These are phyloP conservation scores for Leishmania martiniquensis DNA, from an alignment of 208 protist genomes.

Conservation along the genomic window DNA sequence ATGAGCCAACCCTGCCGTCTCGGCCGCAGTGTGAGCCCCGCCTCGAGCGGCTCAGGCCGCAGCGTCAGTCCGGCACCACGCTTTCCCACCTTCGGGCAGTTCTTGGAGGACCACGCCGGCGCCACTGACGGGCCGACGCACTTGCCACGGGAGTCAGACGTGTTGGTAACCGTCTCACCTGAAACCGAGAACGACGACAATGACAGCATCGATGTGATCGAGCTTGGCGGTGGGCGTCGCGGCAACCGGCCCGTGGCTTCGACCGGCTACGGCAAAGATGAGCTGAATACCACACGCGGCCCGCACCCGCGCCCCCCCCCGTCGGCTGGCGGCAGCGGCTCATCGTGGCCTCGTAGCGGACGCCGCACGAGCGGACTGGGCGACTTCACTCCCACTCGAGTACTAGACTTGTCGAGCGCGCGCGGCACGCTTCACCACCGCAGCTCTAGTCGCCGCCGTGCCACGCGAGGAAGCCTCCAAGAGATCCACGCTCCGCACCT, in stretches of 20 bases:
- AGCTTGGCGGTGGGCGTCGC: slow-evolving; percentile 21
- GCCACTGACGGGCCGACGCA: slow-evolving; percentile 22
- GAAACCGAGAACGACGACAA: slow-evolving; percentile 31
- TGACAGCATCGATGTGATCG: slow-evolving; percentile 11
- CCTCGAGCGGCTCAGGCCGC: slow-evolving; percentile 25
- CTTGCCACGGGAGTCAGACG: slow-evolving; percentile 27
- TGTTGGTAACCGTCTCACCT: slow-evolving; percentile 42
- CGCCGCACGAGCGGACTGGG: slow-evolving; percentile 20
- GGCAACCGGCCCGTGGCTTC: slow-evolving; percentile 9
- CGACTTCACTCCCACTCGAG: slow-evolving; percentile 30
- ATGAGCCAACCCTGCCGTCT: slow-evolving; percentile 2
- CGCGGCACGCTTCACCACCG: slow-evolving; percentile 21
- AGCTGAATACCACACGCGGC: slow-evolving; percentile 14
- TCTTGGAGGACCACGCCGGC: slow-evolving; percentile 63
- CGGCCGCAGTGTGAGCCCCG: slow-evolving; percentile 27
- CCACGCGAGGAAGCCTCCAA: slow-evolving; percentile 19
- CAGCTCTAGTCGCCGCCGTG: slow-evolving; percentile 21
- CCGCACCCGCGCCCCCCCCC: slow-evolving; percentile 18
- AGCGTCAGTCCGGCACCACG: slow-evolving; percentile 73
- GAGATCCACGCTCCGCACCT: slow-evolving; percentile 38
- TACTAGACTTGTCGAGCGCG: slow-evolving; percentile 28
- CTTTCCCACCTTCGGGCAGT: slow-evolving; percentile 79
- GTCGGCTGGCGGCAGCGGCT: slow-evolving; percentile 7
- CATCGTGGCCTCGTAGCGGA: slow-evolving; percentile 7
- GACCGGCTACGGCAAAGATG: slow-evolving; percentile 8